Percentiles rank a stretch among this genome's conserved stretches.
Conservation (phyloP, 768 basidiomycete species). For the Suillus decipiens region DNA sequence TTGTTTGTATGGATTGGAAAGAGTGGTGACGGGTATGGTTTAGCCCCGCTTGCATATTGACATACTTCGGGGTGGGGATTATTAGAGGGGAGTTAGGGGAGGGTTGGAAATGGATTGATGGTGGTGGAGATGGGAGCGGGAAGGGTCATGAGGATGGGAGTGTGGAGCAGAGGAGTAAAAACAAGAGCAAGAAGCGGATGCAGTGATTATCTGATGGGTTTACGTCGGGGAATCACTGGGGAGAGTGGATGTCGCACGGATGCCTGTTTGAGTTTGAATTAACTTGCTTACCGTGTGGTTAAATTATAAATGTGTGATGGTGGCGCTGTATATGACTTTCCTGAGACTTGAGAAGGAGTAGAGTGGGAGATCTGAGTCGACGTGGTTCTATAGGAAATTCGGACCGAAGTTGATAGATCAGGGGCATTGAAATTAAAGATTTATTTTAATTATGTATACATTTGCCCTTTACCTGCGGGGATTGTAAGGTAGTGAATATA, state of each 20-base stretch:
- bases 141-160: slow-evolving; percentile 11
- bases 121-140: slow-evolving; percentile 24
- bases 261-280: slow-evolving; percentile 1
- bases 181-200: slow-evolving; percentile 18
- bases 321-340: background rate
- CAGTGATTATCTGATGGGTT: background rate
- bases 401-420: background rate
- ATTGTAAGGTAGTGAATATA: slow-evolving; percentile 5
- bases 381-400: background rate
- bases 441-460: background rate
- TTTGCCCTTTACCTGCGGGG: background rate
- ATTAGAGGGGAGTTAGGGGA: slow-evolving; percentile 69
- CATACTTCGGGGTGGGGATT: slow-evolving; percentile 59
- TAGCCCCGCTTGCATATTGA: slow-evolving; percentile 77
- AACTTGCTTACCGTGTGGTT: background rate
- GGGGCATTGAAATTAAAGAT: background rate
- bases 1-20: slow-evolving; percentile 1
- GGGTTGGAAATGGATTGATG: slow-evolving; percentile 76
- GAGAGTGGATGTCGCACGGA: no score
- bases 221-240: no score
- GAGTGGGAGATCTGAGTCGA: background rate
- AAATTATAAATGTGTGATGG: slow-evolving; percentile 3
- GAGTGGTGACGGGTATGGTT: background rate
- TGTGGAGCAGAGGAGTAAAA: slow-evolving; percentile 16
- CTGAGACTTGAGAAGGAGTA: background rate